phyloP scores from a whole-genome alignment of 192 early-diverging fungal species.

The Coemansia sp. region DNA sequence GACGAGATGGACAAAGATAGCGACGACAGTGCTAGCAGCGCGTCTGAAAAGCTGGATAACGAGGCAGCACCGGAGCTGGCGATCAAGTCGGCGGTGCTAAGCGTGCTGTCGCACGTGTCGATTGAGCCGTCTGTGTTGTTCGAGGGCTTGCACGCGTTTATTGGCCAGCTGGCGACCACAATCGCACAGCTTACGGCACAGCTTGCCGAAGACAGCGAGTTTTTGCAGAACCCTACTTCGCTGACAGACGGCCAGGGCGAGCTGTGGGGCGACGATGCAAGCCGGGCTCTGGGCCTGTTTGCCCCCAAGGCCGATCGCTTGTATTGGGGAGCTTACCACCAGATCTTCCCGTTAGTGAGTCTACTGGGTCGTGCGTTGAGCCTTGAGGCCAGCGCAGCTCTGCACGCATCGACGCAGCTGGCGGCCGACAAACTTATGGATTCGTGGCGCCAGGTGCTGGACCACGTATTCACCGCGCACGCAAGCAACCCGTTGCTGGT shows the following conservation, averaged over 20 bases:
- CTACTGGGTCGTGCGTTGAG: slow-evolving; percentile 32
- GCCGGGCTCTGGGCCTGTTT: slow-evolving; percentile 23
- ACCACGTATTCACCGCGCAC: slow-evolving; percentile 19
- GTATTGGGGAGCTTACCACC: slow-evolving; percentile 43
- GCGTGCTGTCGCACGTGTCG: slow-evolving; percentile 19
- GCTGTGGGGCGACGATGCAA: slow-evolving; percentile 14
- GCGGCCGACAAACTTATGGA: slow-evolving; percentile 10
- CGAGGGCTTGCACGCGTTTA: slow-evolving; percentile 12
- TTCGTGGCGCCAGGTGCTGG: slow-evolving; percentile 12
- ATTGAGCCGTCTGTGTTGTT: slow-evolving; percentile 17
- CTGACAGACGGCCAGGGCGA: neutral
- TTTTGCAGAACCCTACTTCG: slow-evolving; percentile 3
- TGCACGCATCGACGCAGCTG: slow-evolving; percentile 4
- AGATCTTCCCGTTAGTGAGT: slow-evolving; percentile 28
- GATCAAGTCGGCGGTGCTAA: slow-evolving; percentile 20
- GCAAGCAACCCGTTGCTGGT: slow-evolving; percentile 20
- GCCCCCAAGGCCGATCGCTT: slow-evolving; percentile 9
- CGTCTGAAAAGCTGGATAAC: neutral
- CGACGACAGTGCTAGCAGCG: neutral
- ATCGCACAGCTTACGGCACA: slow-evolving; percentile 13
- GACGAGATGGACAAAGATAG: neutral
- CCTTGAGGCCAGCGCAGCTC: slow-evolving; percentile 14
- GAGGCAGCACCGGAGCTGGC: slow-evolving; percentile 2
- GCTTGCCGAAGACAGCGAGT: slow-evolving; percentile 7
- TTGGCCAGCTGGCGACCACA: slow-evolving; percentile 7